Base-by-base conservation (phyloP, 768 basidiomycete species). In the Tulasnella sp. region DNA sequence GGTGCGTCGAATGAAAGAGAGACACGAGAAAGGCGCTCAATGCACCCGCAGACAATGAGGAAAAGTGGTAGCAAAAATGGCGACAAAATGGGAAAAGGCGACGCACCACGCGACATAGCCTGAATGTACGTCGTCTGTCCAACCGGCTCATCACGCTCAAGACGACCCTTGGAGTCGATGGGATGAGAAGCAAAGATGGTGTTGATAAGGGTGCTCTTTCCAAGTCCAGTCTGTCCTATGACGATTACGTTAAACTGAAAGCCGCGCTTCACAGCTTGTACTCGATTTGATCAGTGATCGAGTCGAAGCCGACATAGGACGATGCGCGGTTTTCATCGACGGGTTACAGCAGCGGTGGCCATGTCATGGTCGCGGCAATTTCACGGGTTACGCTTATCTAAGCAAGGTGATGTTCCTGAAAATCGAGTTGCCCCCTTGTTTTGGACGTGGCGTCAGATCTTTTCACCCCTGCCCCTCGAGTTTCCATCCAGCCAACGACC, bases 171-270 rank as follows among this genome's bases (percentile, higher is more conserved):
- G 52, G 95, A 93, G 86, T 97, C 96, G 81, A 98, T 92, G 83
- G 99, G 88, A 86, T 99, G 97, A 76, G 96, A 97, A 78, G 97
- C 96, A 82, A 99, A 99, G 84, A 99, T 93, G 70, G 97, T 99
- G 88, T 98, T 98, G 83, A 99, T 94, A 81, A 99, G 87, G 64
- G 97, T 99, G 81, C 96, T 97, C 87, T 99, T 99, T 83, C 97
- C 97, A 67, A 99, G 87, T 78, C 97, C 97, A 71, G 96, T 99
- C 87, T 97, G 97, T 73, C 96, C 97, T 80, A 92, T 97, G 78
- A 94, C 92, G 82, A 98, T 98, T 78, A 97, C 93, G 82, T 98
- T 99, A 89, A 99, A 98, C 87, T 98, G 94, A 88, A 99, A 99
- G 78, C 97, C 97, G 79, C 97, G 91, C 86, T 98, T 98, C 86